phyloP scores from a whole-genome alignment of 192 early-diverging fungal genomes.

The Rhizophagus clarus region DNA sequence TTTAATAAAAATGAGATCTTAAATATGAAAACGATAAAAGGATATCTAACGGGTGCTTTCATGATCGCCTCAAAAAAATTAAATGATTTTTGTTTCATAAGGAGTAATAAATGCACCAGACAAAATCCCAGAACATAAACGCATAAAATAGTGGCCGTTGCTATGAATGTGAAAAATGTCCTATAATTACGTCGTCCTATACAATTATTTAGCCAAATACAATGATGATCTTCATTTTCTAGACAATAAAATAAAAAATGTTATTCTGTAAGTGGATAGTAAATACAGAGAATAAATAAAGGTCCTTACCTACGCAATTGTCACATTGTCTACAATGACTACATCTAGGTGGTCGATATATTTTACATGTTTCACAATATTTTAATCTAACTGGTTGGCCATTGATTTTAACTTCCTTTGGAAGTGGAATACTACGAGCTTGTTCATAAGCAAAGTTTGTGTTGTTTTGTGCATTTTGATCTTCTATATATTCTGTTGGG shows the following conservation, averaged over 20 bases:
- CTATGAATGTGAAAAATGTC: slow-evolving; percentile 80
- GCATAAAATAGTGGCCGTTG: slow-evolving; percentile 60
- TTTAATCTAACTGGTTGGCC: slow-evolving; percentile 68
- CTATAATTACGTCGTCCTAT: slow-evolving; percentile 83
- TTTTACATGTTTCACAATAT: slow-evolving; percentile 88
- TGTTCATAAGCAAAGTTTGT: slow-evolving; percentile 35
- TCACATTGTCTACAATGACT: slow-evolving; percentile 89
- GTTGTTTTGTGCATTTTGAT: slow-evolving; percentile 37
- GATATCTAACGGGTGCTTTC: slow-evolving; percentile 30
- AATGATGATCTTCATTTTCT: slow-evolving; percentile 88
- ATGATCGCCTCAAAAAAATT: background rate
- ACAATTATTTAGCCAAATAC: slow-evolving; percentile 94
- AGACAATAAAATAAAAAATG: slow-evolving; percentile 8
- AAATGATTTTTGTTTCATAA: slow-evolving; percentile 33
- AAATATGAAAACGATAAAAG: slow-evolving; percentile 5
- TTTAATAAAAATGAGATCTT: background rate
- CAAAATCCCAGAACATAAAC: slow-evolving; percentile 62
- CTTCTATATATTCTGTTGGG: slow-evolving; percentile 53
- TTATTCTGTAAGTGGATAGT: slow-evolving; percentile 6
- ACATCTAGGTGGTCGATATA: slow-evolving; percentile 85
- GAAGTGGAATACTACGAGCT: slow-evolving; percentile 43
- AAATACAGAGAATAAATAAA: slow-evolving; percentile 10
- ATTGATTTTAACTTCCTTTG: slow-evolving; percentile 64
- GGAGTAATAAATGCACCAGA: slow-evolving; percentile 57
- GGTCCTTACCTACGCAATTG: slow-evolving; percentile 78